phyloP scores from a whole-genome alignment of 257 asterid genomes.

The Gardenia jasminoides region DNA sequence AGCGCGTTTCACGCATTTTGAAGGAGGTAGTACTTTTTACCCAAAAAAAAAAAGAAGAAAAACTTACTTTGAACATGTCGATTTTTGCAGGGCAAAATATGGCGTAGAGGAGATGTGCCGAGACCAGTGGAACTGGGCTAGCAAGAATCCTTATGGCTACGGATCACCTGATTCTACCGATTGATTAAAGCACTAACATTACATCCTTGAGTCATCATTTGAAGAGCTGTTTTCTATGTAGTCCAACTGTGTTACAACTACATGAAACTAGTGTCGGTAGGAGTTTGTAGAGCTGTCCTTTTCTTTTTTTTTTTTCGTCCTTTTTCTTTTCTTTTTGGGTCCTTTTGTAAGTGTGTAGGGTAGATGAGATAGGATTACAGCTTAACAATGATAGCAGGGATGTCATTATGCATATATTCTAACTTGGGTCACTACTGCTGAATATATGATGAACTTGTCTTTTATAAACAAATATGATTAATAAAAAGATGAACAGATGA shows the following conservation, averaged over 20 bases:
- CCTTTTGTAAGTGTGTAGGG: neutral
- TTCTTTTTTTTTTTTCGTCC: neutral
- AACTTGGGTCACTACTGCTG: neutral
- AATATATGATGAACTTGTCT: neutral
- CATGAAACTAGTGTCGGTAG: neutral
- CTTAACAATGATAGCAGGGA: neutral
- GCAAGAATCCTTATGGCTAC: slow-evolving; percentile 93
- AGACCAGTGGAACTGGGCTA: slow-evolving; percentile 99
- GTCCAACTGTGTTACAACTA: neutral
- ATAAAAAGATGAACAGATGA: neutral
- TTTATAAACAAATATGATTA: neutral
- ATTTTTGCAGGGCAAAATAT: slow-evolving; percentile 61
- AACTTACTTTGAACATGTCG: too few relatives aligned
- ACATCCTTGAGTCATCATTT: neutral
- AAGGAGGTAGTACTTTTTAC: neutral
- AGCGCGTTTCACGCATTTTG: neutral
- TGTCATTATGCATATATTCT: neutral
- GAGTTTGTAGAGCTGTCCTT: neutral
- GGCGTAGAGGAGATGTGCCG: slow-evolving; percentile 84
- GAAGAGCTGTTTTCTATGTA: neutral
- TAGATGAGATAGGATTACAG: neutral
- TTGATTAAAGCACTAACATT: slow-evolving; percentile 11
- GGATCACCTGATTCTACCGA: slow-evolving; percentile 34
- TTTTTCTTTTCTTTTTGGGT: neutral
- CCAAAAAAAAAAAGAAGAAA: too few relatives aligned